Evolutionary conservation across 257 asterid species (phyloP).

Genomic region (Rhazya stricta): DNA sequence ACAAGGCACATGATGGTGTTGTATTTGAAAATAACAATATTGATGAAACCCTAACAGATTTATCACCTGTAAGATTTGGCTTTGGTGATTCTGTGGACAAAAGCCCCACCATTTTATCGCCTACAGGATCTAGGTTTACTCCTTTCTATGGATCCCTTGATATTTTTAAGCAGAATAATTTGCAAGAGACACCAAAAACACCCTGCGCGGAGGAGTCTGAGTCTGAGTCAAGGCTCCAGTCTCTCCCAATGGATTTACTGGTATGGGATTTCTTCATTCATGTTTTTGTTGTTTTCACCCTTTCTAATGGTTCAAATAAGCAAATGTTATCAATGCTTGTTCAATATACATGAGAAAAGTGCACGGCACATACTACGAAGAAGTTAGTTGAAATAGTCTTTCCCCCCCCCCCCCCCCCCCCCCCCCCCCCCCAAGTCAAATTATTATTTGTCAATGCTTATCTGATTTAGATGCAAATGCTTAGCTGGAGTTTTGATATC

Average conservation of each 20-base stretch:
- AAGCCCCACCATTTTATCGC: conserved; percentile 44
- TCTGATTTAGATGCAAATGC: too few relatives aligned
- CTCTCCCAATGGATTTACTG: conserved; percentile 86
- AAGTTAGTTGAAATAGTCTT: too few relatives aligned
- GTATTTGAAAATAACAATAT: conserved; percentile 23
- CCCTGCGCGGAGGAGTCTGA: conserved; percentile 42
- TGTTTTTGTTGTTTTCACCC: not conserved
- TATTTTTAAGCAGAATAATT: conserved; percentile 31
- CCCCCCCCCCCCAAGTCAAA: too few relatives aligned
- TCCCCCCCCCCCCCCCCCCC: too few relatives aligned
- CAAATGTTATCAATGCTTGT: not conserved
- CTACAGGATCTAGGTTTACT: conserved; percentile 40
- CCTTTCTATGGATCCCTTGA: conserved; percentile 27
- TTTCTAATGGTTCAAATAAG: not conserved
- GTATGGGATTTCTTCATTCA: conserved; percentile 35
- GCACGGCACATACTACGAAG: too few relatives aligned
- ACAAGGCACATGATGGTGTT: conserved; percentile 24
- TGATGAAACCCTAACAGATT: conserved; percentile 32
- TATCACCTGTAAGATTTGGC: conserved; percentile 55
- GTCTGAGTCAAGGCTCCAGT: conserved; percentile 75
- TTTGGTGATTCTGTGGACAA: conserved; percentile 34
- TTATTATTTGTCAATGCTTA: too few relatives aligned
- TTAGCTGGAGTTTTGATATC: too few relatives aligned
- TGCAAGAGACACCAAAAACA: conserved; percentile 65
- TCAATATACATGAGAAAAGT: not conserved